Evolutionary conservation across 306 rosid genomes (phyloP), one percentile per base, ranked within the genome.

Genomic region (Sicyos edulis): DNA sequence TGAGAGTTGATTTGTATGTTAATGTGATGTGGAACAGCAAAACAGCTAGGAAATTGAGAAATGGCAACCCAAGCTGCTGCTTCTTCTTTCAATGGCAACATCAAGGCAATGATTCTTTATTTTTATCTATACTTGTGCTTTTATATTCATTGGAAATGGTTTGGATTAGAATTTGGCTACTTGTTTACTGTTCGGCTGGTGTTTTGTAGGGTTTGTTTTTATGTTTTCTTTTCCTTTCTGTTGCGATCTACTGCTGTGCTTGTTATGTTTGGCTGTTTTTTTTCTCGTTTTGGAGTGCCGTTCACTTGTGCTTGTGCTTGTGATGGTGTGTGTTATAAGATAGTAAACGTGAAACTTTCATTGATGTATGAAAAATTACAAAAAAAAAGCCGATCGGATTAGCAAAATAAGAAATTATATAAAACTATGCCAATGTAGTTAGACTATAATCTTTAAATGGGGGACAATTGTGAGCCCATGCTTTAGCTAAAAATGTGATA

Each of bases 11-110:
- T 11, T 20, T 0, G 7, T 44, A 5, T 20, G 6, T 66, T 10
- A 5, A 11, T 45, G 34, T 12, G 54, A 66, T 66, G 12, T 13
- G 54, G 34, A 65, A 11, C 54, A 65, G 71, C 10, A 54, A 21
- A 29, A 74, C 29, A 72, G 2, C 44, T 75, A 11, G 21, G 67
- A 15, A 16, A 29, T 32, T 61, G 47, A 70, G 78, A 69, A 63
- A 85, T 85, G 88, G 81, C 86, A 49, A 80, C 65, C 71, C 84
- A 78, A 70, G 83, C 84, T 52, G 84, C 83, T 70, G 11, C 70
- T 24, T 53, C 82, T 47, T 82, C 82, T 47, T 82, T 85, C 19
- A 85, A 54, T 53, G 86, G 88, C 75, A 85, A 82, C 40, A 21
- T 85, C 79, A 85, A 82, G 85, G 88, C 21, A 77, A 45, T 19